Evolutionary conservation across 2,329 filamentous ascomycete genomes (phyloP).

Genomic region (Capronia americana): DNA sequence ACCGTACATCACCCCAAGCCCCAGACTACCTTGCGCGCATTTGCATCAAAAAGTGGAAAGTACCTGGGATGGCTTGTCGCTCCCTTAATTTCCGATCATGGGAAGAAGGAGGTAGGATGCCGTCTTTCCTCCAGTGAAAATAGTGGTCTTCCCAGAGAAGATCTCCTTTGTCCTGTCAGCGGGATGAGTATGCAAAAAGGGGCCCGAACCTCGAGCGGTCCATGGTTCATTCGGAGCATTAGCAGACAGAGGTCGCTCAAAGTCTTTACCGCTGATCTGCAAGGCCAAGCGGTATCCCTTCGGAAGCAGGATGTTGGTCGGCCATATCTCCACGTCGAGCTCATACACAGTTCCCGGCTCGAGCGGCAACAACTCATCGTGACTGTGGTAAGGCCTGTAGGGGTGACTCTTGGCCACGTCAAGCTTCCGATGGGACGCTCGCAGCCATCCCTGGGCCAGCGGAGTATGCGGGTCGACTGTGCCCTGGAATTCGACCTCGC

Average conservation of each 20-base stretch:
- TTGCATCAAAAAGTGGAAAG: too few species aligned
- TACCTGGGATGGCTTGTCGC: background rate
- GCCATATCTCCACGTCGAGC: slow-evolving; percentile 29
- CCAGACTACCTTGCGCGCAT: background rate
- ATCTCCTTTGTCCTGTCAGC: slow-evolving; percentile 12
- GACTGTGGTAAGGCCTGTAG: slow-evolving; percentile 24
- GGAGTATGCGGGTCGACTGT: slow-evolving; percentile 29
- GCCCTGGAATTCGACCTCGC: slow-evolving; percentile 28
- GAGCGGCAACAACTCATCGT: slow-evolving; percentile 24
- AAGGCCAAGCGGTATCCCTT: slow-evolving; percentile 18
- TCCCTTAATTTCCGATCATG: background rate
- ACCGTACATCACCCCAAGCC: background rate
- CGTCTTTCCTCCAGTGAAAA: slow-evolving; percentile 9
- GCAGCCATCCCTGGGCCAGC: slow-evolving; percentile 28
- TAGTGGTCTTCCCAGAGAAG: slow-evolving; percentile 19
- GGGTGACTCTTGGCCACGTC: slow-evolving; percentile 14
- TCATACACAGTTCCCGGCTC: slow-evolving; percentile 19
- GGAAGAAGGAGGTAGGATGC: slow-evolving; percentile 21
- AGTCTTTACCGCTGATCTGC: slow-evolving; percentile 27
- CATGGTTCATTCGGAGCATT: slow-evolving; percentile 13
- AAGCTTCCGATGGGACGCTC: slow-evolving; percentile 28
- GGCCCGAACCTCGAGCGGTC: slow-evolving; percentile 19
- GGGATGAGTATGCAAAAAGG: slow-evolving; percentile 20
- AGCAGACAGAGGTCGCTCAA: slow-evolving; percentile 20
- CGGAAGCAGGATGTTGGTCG: slow-evolving; percentile 23